A percentile compares a stretch with the other conserved stretches of the same genome.
Evolutionary conservation across 495 filamentous ascomycete genomes (phyloP).

Genomic region (Hyaloscypha variabilis): DNA sequence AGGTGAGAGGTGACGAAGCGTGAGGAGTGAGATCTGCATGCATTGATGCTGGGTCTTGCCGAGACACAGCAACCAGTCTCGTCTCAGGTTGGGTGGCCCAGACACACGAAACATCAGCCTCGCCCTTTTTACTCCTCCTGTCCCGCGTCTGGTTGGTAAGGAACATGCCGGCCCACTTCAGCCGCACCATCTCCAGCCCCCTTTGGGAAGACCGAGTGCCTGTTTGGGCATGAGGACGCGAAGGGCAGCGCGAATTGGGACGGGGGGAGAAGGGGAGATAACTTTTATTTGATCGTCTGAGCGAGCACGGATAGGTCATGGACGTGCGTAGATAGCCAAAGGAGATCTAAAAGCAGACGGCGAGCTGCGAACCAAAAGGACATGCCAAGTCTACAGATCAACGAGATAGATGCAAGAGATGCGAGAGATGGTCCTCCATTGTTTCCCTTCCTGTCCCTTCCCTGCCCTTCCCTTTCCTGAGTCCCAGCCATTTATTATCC

Average conservation of each 20-base stretch:
- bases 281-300: background rate
- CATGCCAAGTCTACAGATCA: background rate
- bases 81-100: no score
- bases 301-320: no score
- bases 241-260: background rate
- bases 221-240: background rate
- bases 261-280: background rate
- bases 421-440: background rate
- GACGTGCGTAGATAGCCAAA: background rate
- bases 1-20: background rate
- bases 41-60: background rate
- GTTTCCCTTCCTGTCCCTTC: background rate
- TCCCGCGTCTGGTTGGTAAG: no score
- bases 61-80: no score
- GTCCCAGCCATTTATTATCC: background rate
- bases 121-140: no score
- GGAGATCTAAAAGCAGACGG: constrained; percentile 18
- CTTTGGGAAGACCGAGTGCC: no score
- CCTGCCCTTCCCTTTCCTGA: background rate
- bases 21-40: background rate
- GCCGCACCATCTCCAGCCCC: no score
- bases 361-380: no score
- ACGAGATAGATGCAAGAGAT: background rate
- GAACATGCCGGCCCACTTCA: no score
- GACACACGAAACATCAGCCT: no score